These are phyloP conservation scores for Biscogniauxia sp. DNA, from an alignment of 2,329 filamentous ascomycete species.

Conservation along the genomic window DNA sequence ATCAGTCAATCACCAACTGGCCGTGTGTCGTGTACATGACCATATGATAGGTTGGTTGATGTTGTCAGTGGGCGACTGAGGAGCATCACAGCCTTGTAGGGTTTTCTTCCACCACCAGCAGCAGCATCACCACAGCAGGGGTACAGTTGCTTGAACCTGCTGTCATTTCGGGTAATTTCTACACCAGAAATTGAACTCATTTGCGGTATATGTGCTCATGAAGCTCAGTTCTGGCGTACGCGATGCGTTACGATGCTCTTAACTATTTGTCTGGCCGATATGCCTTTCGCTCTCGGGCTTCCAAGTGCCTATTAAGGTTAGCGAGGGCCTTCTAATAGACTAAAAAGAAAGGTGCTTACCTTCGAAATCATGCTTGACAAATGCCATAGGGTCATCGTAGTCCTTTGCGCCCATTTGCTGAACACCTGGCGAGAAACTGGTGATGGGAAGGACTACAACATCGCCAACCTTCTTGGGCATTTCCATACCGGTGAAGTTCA, in stretches of 20 bases:
- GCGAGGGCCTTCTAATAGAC: background rate
- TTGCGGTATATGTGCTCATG: background rate
- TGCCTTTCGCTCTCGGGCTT: slow-evolving; percentile 71
- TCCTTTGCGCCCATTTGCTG: slow-evolving; percentile 89
- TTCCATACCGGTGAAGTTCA: slow-evolving; percentile 86
- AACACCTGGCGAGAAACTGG: slow-evolving; percentile 93
- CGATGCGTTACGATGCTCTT: slow-evolving; percentile 23
- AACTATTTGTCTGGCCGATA: slow-evolving; percentile 52
- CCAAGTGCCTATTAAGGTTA: slow-evolving; percentile 61
- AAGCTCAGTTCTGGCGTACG: slow-evolving; percentile 15
- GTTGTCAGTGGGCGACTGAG: background rate
- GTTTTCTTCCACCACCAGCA: no score
- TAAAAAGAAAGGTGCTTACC: slow-evolving; percentile 52
- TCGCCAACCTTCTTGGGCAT: slow-evolving; percentile 85
- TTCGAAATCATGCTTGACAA: slow-evolving; percentile 95
- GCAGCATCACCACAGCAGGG: no score
- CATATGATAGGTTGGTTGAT: background rate
- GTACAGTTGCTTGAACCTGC: background rate
- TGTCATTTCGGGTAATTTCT: background rate
- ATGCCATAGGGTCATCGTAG: slow-evolving; percentile 89
- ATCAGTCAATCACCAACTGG: background rate
- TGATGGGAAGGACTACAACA: slow-evolving; percentile 90
- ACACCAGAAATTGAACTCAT: background rate
- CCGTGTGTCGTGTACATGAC: no score
- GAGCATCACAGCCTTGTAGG: background rate